Evolutionary conservation across 257 asterid genomes (phyloP), one percentile per base, ranked within the genome.

Genomic region (Schizonepeta tenuifolia): DNA sequence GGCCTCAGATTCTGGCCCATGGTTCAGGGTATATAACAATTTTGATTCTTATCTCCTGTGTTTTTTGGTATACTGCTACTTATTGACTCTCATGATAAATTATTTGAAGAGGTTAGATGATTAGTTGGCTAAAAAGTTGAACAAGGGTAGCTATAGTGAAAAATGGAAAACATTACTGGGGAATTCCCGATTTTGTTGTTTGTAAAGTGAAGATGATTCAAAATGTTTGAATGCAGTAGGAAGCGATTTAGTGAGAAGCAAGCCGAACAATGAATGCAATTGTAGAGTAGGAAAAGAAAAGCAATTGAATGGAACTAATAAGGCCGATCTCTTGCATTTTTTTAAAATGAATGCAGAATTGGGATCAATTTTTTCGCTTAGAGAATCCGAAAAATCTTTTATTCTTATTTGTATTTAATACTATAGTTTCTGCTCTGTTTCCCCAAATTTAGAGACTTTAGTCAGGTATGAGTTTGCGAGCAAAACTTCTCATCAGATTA

Each of bases 221-320:
- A 62, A 77, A 77, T 78, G 80, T 28, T 73, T 58, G 68, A 71
- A 80, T 88, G 91, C 97, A 94, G 99, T 57, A 97, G 99, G 73
- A 94, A 94, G 81, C 77, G 92, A 38, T 89, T 89, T 77, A 89
- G 94, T 40, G 96, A 89, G 83, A 87, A 89, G 83, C 96, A 89
- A 73, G 96, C 96, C 11, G 93, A 84, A 70, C 83, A 84, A 75
- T 87, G n/a, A n/a, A n/a, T n/a, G n/a, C n/a, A n/a, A n/a, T n/a
- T n/a, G n/a, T n/a, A n/a, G n/a, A n/a, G n/a, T n/a, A n/a, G n/a
- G n/a, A n/a, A n/a, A n/a, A n/a, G n/a, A n/a, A n/a, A n/a, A n/a
- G n/a, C n/a, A n/a, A n/a, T n/a, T n/a, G n/a, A n/a, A n/a, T n/a
- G n/a, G n/a, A n/a, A n/a, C n/a, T 55, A 13, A 56, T 12, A 56